Evolutionary conservation across 345 rosid species (phyloP).

Genomic region (Geranium brycei): DNA sequence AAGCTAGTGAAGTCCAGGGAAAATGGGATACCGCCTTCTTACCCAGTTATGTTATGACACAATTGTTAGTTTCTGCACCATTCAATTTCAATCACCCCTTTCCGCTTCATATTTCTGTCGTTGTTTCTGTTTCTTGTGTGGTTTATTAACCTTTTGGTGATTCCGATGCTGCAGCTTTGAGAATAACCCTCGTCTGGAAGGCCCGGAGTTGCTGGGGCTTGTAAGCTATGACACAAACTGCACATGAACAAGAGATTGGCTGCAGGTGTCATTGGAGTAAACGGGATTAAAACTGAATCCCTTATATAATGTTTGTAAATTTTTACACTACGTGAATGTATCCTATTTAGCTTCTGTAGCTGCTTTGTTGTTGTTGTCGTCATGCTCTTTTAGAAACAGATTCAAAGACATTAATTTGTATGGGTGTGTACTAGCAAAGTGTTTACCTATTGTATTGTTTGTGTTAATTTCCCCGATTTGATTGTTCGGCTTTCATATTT

Average conservation of each 20-base stretch:
- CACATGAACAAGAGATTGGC: constrained; percentile 22
- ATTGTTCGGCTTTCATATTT: too few species aligned
- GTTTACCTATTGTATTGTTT: too few species aligned
- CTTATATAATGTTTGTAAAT: background rate
- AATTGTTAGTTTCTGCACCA: background rate
- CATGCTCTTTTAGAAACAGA: too few species aligned
- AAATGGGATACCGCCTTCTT: too few species aligned
- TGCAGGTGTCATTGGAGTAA: constrained; percentile 3
- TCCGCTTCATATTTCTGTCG: background rate
- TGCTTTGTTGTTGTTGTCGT: too few species aligned
- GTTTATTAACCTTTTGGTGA: background rate
- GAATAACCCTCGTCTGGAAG: constrained; percentile 79
- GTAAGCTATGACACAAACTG: constrained; percentile 87
- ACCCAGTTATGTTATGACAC: too few species aligned
- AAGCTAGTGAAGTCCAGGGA: too few species aligned
- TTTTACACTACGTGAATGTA: background rate
- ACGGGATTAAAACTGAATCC: background rate
- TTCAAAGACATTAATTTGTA: too few species aligned
- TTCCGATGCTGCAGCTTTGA: constrained; percentile 47
- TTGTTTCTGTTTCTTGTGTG: background rate
- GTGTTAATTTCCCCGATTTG: too few species aligned
- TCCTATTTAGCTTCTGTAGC: background rate
- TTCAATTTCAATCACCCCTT: background rate
- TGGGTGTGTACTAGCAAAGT: too few species aligned
- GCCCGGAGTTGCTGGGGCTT: constrained; percentile 82